Base-by-base conservation (phyloP, 495 filamentous ascomycete genomes). In the Penicillium verhagenii region DNA sequence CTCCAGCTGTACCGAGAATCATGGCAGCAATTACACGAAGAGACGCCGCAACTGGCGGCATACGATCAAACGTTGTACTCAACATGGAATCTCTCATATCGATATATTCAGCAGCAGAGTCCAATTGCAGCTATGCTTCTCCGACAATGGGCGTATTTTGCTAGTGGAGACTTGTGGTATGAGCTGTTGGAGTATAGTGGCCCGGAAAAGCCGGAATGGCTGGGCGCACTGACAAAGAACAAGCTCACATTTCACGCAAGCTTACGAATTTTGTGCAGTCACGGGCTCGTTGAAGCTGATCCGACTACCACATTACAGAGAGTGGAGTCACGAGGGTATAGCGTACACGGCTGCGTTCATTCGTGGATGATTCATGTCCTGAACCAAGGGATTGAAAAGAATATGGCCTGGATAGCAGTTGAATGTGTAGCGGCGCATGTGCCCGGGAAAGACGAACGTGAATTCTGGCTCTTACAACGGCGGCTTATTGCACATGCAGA, bases 321-420 rank as follows among this genome's bases (percentile, higher is more conserved):
- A 4, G 6, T 33, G 14, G 45, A 47, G 21, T 50, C 31, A 13
- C 13, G 19, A 20, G 10, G 9, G 25, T 50, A 25, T 4, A 39
- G 47, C 19, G 20, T 50, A 19, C 47, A 50, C 16, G 21, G 4
- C 19, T 50, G 47, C 5, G 47, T 39, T 18, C 47, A 50, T 50
- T 29, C 7, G 2, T 50, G 33, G 29, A 39, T 29, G 3, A 11
- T 50, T 37, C 1, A 20, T 25, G 33, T 16, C 1, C 31, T 50
- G n/a, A 50, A 50, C 19, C 16, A 13, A 2, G 11, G 14, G 3
- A 6, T 20, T 11, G 33, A 25, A 16, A 6, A 8, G 2, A 4
- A 25, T 8, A 21, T 21, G 7, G 8, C 16, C n/a, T 23, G 21
- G 47, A n/a, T 23, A 23, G 47, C 47, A 2, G 3, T 50, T 0